Percentiles rank a stretch among this genome's conserved stretches.
These are phyloP conservation scores for Medicago lupulina DNA, from an alignment of 306 rosid species.

Conservation along the genomic window DNA sequence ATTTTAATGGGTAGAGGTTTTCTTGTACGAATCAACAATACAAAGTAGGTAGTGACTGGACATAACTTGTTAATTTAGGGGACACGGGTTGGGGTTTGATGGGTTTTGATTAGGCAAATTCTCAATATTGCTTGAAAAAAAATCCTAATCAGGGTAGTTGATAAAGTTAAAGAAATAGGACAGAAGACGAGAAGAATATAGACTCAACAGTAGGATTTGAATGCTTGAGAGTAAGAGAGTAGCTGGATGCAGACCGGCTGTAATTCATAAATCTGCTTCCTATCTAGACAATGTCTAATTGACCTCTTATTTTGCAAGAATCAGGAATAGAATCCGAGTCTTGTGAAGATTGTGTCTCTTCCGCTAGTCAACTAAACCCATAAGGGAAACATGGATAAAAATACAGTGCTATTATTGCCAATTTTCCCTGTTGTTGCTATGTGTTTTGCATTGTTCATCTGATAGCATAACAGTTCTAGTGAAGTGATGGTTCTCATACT, in stretches of 20 bases:
- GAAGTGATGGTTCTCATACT: conserved; percentile 8
- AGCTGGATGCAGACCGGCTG: background rate
- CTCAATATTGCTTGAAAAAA: conserved; percentile 9
- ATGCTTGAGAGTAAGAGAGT: conserved; percentile 24
- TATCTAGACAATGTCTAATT: conserved; percentile 6
- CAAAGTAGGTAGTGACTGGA: conserved; percentile 12
- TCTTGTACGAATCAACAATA: conserved; percentile 24
- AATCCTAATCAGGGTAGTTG: conserved; percentile 16
- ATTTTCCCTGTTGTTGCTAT: background rate
- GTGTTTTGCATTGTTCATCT: conserved; percentile 4
- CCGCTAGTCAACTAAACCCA: conserved; percentile 6
- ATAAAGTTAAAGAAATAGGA: conserved; percentile 15
- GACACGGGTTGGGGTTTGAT: background rate
- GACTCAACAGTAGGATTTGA: conserved; percentile 4
- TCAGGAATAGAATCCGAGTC: conserved; percentile 11
- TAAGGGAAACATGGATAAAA: conserved; percentile 1
- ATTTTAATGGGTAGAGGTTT: conserved; percentile 25
- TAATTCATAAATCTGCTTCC: conserved; percentile 27
- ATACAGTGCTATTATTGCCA: background rate
- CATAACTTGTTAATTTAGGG: conserved; percentile 5
- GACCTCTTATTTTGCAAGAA: conserved; percentile 5
- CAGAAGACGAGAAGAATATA: conserved; percentile 10
- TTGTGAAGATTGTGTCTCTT: background rate
- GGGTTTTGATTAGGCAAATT: conserved; percentile 15
- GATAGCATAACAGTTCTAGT: conserved; percentile 20